Evolutionary conservation across 31 red algal species (phyloP).

Genomic region (Porphyra umbilicalis): DNA sequence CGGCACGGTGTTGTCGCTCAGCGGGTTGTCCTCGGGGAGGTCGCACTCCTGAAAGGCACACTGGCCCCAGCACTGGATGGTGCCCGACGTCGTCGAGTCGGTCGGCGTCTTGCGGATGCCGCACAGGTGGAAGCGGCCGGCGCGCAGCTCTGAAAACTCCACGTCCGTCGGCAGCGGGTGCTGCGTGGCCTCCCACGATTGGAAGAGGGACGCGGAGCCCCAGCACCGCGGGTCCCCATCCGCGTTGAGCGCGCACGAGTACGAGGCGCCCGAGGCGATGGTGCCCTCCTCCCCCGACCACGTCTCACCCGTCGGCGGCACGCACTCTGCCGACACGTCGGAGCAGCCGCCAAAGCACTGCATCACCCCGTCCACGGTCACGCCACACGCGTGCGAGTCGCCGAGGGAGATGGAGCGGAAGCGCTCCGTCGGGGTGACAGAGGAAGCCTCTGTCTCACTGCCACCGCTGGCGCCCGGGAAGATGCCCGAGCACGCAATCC

Average conservation of each 20-base stretch:
- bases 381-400: neutral
- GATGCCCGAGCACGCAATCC: neutral
- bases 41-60: neutral
- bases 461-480: neutral
- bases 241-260: neutral
- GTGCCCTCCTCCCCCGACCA: neutral
- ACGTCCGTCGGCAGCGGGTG: neutral
- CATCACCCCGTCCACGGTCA: neutral
- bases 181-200: neutral
- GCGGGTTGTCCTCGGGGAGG: neutral
- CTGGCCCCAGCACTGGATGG: neutral
- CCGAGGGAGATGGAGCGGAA: neutral
- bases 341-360: constrained; percentile 1
- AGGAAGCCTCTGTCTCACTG: neutral
- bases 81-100: neutral
- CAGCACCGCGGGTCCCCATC: neutral
- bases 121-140: neutral
- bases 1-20: neutral
- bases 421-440: neutral
- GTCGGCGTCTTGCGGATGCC: neutral
- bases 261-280: neutral
- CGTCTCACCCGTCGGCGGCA: neutral
- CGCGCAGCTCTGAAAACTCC: neutral
- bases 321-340: neutral
- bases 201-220: neutral